Evolutionary conservation across 2,329 filamentous ascomycete species (phyloP), one percentile per base, ranked within the genome.

Genomic region (Didymella pinodella): DNA sequence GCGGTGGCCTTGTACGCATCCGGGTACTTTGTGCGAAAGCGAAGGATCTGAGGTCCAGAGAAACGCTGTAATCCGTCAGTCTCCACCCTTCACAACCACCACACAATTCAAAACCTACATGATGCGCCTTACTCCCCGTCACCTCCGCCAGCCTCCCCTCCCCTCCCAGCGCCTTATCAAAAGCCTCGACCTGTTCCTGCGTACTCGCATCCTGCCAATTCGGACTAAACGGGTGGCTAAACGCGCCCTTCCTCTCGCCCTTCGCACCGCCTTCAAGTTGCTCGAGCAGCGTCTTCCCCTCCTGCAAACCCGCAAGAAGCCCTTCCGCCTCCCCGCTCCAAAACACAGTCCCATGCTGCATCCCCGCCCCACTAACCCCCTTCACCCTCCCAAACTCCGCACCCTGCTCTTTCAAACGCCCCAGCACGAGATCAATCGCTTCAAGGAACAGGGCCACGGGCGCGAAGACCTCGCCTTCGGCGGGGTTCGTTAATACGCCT

Each of bases 161-260:
- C 7, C 82, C 82, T 0, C 90, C 91, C 7, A 97, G 80, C 52
- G 83, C 81, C 5, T 81, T 84, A 76, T 98, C 93, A 73, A 98
- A 98, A 63, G 86, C 84, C 75, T 97, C 93, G 74, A 93, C 97
- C 79, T 99, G 91, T 65, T 84, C 84, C 80, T 97, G 93, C 2
- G 95, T 98, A 79, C 93, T 97, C 62, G 93, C 90, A 77, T 99
- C 95, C 80, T 98, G 95, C 95, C 95, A 99, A 77, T 98, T 99
- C 7, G 95, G 95, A 65, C 92, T 93, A 79, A 88, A 93, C 4
- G 90, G 88, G 76, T 96, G 90, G 16, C 93, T 90, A 73, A 98
- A 91, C 0, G 90, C 90, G 3, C 79, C 81, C 10, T 81, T 80
- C 49, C 69, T 65, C 62, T 78, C 72, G 12, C 74, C 74, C 59